phyloP scores from a whole-genome alignment of 257 asterid species.

The Dorcoceras hygrometricum region DNA sequence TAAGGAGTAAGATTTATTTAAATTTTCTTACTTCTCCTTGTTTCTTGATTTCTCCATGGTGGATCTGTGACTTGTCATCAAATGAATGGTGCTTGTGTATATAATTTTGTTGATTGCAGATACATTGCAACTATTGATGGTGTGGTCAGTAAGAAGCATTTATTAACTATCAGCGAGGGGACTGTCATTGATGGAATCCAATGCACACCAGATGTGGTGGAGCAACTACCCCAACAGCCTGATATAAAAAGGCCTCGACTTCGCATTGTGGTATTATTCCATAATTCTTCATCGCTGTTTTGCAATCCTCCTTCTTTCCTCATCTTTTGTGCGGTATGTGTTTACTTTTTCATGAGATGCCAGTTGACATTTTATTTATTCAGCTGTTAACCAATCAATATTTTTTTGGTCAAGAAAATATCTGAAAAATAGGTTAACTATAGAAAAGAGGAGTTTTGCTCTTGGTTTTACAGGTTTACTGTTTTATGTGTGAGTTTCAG shows the following conservation, averaged over 20 bases:
- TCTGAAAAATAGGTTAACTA: neutral
- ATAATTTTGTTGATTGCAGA: constrained; percentile 40
- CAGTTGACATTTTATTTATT: neutral
- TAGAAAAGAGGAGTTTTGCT: neutral
- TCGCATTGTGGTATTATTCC: constrained; percentile 78
- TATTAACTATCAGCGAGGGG: constrained; percentile 80
- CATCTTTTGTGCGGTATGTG: neutral
- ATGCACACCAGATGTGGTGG: constrained; percentile 84
- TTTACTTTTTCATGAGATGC: neutral
- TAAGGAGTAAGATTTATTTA: constrained; percentile 70
- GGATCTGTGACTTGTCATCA: neutral
- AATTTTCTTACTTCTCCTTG: constrained; percentile 20
- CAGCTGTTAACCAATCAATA: neutral
- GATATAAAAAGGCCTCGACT: constrained; percentile 72
- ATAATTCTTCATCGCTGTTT: neutral
- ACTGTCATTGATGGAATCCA: constrained; percentile 77
- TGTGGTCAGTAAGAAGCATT: constrained; percentile 57
- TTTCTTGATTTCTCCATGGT: constrained; percentile 5
- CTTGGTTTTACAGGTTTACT: neutral
- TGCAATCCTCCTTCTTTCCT: neutral
- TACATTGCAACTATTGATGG: constrained; percentile 85
- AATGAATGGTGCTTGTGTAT: neutral
- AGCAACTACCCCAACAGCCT: constrained; percentile 78
- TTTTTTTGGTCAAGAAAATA: neutral
- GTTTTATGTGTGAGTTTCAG: neutral